These are phyloP conservation scores for Aspergillus homomorphus DNA, from an alignment of 495 filamentous ascomycete species.

Conservation along the genomic window DNA sequence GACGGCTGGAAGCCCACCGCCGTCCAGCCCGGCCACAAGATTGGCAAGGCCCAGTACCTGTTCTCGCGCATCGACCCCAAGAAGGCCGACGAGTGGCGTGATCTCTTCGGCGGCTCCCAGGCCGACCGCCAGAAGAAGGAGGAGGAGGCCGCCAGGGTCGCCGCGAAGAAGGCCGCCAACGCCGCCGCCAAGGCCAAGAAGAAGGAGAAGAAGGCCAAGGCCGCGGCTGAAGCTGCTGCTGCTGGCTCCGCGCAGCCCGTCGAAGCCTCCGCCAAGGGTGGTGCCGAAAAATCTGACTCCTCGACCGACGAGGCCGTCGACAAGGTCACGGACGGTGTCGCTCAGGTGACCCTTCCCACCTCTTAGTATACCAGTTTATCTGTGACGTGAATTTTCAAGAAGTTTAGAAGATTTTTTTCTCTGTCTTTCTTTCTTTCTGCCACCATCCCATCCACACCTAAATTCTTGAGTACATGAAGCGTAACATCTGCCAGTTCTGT, in stretches of 20 bases:
- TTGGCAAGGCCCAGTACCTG: constrained; percentile 77
- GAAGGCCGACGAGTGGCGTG: constrained; percentile 80
- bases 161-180: constrained; percentile 44
- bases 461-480: too few species aligned
- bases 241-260: constrained; percentile 35
- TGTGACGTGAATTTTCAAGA: not conserved
- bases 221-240: constrained; percentile 36
- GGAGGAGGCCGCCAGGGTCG: constrained; percentile 59
- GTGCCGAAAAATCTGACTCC: constrained; percentile 25
- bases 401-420: not conserved
- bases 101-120: constrained; percentile 73
- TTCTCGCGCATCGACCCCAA: constrained; percentile 81
- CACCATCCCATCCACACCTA: too few species aligned
- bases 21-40: constrained; percentile 70
- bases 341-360: constrained; percentile 40
- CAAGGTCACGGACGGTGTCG: constrained; percentile 40
- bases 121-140: constrained; percentile 60
- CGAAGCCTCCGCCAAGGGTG: constrained; percentile 38
- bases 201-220: constrained; percentile 24
- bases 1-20: constrained; percentile 56
- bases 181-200: constrained; percentile 24
- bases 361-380: constrained; percentile 19
- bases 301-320: constrained; percentile 34
- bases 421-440: not conserved
- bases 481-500: too few species aligned